Conservation (phyloP, 495 filamentous ascomycete species). For the Symbiotaphrina buchneri region DNA sequence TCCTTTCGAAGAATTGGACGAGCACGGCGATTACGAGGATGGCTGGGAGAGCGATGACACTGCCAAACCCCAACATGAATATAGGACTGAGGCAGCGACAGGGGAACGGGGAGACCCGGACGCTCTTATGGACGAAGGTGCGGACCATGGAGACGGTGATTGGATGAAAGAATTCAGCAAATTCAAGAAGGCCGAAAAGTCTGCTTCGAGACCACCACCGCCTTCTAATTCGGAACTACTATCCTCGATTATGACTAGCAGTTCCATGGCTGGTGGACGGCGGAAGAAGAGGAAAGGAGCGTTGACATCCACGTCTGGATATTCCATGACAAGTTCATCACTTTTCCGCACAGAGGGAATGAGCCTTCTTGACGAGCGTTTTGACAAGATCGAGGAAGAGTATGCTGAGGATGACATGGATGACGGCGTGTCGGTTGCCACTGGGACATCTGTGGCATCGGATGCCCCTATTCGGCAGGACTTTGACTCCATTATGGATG, state of each 20-base stretch:
- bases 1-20: slow-evolving; percentile 21
- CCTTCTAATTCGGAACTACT: slow-evolving; percentile 35
- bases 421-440: slow-evolving; percentile 29
- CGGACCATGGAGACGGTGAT: slow-evolving; percentile 24
- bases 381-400: slow-evolving; percentile 70
- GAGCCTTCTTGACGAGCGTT: slow-evolving; percentile 65
- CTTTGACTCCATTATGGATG: slow-evolving; percentile 80
- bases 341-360: slow-evolving; percentile 77
- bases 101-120: slow-evolving; percentile 16
- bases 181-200: slow-evolving; percentile 61
- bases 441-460: slow-evolving; percentile 18
- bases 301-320: slow-evolving; percentile 65
- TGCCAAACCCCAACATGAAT: slow-evolving; percentile 28
- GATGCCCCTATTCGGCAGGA: slow-evolving; percentile 36
- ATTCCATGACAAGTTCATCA: slow-evolving; percentile 93
- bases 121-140: slow-evolving; percentile 21
- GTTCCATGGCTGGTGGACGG: slow-evolving; percentile 41
- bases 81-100: slow-evolving; percentile 14
- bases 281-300: slow-evolving; percentile 83
- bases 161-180: slow-evolving; percentile 84
- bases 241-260: slow-evolving; percentile 60
- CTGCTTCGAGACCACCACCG: slow-evolving; percentile 15
- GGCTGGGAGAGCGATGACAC: slow-evolving; percentile 95
- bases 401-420: slow-evolving; percentile 53
- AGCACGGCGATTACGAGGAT: slow-evolving; percentile 35